phyloP scores from a whole-genome alignment of 495 filamentous ascomycete genomes.

The Neohortaea acidophila region DNA sequence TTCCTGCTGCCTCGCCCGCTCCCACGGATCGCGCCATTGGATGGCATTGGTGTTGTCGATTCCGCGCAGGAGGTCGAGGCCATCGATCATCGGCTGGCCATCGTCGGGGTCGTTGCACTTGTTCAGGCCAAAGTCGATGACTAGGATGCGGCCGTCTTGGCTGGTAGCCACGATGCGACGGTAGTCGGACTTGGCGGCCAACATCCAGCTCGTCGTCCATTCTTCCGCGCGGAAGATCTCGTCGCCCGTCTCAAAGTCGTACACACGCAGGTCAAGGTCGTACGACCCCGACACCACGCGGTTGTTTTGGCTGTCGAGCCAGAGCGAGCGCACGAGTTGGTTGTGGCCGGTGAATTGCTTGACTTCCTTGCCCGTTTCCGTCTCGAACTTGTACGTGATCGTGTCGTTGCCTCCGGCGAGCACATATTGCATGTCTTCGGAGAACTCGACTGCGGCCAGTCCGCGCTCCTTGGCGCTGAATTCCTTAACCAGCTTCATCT shows the following conservation, averaged over 20 bases:
- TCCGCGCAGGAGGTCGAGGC: slow-evolving; percentile 9
- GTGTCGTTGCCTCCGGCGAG: slow-evolving; percentile 88
- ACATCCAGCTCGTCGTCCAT: slow-evolving; percentile 91
- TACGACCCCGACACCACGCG: slow-evolving; percentile 84
- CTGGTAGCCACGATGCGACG: slow-evolving; percentile 82
- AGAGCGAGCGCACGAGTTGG: slow-evolving; percentile 69
- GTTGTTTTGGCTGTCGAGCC: slow-evolving; percentile 69
- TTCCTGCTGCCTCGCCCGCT: background rate
- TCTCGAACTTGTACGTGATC: slow-evolving; percentile 86
- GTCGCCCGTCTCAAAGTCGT: slow-evolving; percentile 60
- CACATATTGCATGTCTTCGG: slow-evolving; percentile 74
- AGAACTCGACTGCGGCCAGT: slow-evolving; percentile 89
- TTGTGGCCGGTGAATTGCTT: slow-evolving; percentile 62
- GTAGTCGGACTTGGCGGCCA: slow-evolving; percentile 90
- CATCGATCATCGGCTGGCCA: slow-evolving; percentile 8
- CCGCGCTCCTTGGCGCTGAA: slow-evolving; percentile 77
- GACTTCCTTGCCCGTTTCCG: slow-evolving; percentile 71
- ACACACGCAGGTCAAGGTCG: slow-evolving; percentile 86
- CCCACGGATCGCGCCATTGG: slow-evolving; percentile 5
- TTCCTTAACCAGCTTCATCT: slow-evolving; percentile 71
- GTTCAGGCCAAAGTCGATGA: slow-evolving; percentile 65
- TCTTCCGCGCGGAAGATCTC: slow-evolving; percentile 62
- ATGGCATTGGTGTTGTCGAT: slow-evolving; percentile 11
- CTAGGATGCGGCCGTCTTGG: slow-evolving; percentile 75
- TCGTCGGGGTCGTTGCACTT: slow-evolving; percentile 12